Conservation (phyloP, 768 basidiomycete species). For the Suillus fuscotomentosus region DNA sequence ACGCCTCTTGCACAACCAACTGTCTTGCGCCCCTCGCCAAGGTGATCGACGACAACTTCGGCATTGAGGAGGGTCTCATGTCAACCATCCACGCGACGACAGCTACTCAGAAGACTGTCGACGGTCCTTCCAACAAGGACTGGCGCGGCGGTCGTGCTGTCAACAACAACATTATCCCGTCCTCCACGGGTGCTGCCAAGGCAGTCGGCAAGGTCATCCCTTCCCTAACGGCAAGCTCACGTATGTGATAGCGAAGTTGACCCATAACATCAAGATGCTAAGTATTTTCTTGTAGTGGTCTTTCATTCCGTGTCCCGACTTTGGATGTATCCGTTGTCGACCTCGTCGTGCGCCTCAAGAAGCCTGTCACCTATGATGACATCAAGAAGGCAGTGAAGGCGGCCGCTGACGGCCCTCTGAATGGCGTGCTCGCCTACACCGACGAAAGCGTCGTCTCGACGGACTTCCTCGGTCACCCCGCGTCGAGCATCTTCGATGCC, state of each 20-base stretch:
- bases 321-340: slow-evolving; percentile 98
- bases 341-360: slow-evolving; percentile 90
- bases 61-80: slow-evolving; percentile 97
- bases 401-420: slow-evolving; percentile 68
- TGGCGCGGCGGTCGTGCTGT: slow-evolving; percentile 97
- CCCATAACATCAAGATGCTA: slow-evolving; percentile 4
- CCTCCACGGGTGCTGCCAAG: slow-evolving; percentile 98
- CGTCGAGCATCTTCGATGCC: slow-evolving; percentile 93
- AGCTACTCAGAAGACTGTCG: slow-evolving; percentile 93
- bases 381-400: slow-evolving; percentile 86
- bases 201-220: slow-evolving; percentile 99
- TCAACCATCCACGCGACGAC: slow-evolving; percentile 97
- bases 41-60: slow-evolving; percentile 95
- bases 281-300: slow-evolving; percentile 52
- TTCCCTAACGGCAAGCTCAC: slow-evolving; percentile 96
- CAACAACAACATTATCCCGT: slow-evolving; percentile 98
- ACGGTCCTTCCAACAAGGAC: slow-evolving; percentile 93
- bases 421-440: slow-evolving; percentile 86
- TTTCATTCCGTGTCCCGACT: slow-evolving; percentile 97
- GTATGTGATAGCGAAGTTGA: slow-evolving; percentile 44
- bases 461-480: slow-evolving; percentile 79
- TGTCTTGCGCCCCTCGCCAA: slow-evolving; percentile 99
- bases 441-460: slow-evolving; percentile 93
- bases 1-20: slow-evolving; percentile 99
- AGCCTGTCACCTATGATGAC: slow-evolving; percentile 79